Evolutionary conservation across 495 filamentous ascomycete genomes (phyloP).

Genomic region (Clohesyomyces aquaticus): DNA sequence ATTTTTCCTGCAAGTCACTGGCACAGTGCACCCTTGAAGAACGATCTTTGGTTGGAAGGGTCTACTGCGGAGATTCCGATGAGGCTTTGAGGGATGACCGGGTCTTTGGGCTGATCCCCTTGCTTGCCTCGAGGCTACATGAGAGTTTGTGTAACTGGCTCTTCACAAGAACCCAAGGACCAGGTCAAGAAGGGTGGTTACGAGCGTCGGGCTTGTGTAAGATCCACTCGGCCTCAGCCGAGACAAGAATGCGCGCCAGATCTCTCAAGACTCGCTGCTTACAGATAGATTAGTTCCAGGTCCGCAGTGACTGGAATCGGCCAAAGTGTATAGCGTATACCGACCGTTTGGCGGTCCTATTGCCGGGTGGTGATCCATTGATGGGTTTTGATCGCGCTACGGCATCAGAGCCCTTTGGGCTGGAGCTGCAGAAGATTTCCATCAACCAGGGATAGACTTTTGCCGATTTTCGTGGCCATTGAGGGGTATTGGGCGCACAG

Average conservation of each 20-base stretch:
- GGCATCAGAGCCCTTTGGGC: neutral
- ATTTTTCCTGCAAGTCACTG: slow-evolving; percentile 33
- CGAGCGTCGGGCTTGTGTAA: slow-evolving; percentile 12
- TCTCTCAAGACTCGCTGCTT: neutral
- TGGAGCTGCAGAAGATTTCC: neutral
- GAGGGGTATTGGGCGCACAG: neutral
- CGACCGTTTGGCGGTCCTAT: neutral
- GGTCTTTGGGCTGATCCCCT: slow-evolving; percentile 30
- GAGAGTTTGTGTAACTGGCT: slow-evolving; percentile 21
- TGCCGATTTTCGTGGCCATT: neutral
- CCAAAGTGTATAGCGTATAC: no score
- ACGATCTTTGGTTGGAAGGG: slow-evolving; percentile 16
- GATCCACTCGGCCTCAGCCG: slow-evolving; percentile 13
- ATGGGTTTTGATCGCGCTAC: neutral
- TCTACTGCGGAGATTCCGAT: slow-evolving; percentile 26
- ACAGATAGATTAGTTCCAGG: neutral
- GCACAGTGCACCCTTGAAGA: slow-evolving; percentile 25
- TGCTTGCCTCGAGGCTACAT: slow-evolving; percentile 35
- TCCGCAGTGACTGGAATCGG: no score
- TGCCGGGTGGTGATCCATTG: neutral
- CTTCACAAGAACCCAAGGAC: slow-evolving; percentile 25
- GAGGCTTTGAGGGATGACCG: slow-evolving; percentile 29
- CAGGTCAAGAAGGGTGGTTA: slow-evolving; percentile 29
- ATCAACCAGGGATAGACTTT: neutral
- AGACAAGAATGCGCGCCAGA: slow-evolving; percentile 11